These are phyloP conservation scores for Neobulgaria alba DNA, from an alignment of 2,329 filamentous ascomycete genomes.

Conservation along the genomic window DNA sequence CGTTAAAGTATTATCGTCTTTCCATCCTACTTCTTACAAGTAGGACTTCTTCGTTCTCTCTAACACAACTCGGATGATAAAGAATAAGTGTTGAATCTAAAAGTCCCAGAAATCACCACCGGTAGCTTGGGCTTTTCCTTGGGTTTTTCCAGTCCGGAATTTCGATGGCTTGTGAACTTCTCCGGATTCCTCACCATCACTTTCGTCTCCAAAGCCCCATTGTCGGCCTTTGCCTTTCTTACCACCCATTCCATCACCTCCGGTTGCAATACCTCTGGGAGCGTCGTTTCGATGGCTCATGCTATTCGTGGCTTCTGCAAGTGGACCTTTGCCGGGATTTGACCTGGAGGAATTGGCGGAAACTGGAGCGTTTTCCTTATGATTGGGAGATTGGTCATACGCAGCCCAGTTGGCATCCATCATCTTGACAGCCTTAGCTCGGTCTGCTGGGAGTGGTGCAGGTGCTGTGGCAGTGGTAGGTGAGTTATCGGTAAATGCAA, in stretches of 20 bases:
- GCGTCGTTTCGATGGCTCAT: conserved; percentile 18
- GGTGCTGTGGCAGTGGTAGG: conserved; percentile 37
- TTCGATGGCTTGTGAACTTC: conserved; percentile 20
- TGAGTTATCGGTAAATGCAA: conserved; percentile 63
- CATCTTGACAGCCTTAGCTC: conserved; percentile 62
- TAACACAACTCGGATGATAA: too few relatives aligned
- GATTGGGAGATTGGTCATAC: conserved; percentile 48
- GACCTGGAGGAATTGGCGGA: conserved; percentile 13
- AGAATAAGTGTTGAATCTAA: too few relatives aligned
- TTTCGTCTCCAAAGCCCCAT: conserved; percentile 50
- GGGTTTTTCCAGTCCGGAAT: conserved; percentile 22
- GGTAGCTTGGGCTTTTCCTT: conserved; percentile 20
- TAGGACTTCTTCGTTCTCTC: too few relatives aligned
- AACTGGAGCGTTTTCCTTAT: conserved; percentile 30
- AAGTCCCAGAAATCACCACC: conserved; percentile 32
- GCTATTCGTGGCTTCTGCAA: conserved; percentile 23
- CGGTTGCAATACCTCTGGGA: conserved; percentile 20
- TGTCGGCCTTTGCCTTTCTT: conserved; percentile 27
- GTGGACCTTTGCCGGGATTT: conserved; percentile 18
- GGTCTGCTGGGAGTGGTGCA: conserved; percentile 31
- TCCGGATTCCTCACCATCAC: conserved; percentile 34
- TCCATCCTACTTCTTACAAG: too few relatives aligned
- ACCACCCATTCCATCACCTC: conserved; percentile 43
- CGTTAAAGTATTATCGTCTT: too few relatives aligned
- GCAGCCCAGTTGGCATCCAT: conserved; percentile 58